Percentiles rank a stretch among this genome's conserved stretches.
phyloP scores from a whole-genome alignment of 257 asterid species.

The Lithospermum erythrorhizon region DNA sequence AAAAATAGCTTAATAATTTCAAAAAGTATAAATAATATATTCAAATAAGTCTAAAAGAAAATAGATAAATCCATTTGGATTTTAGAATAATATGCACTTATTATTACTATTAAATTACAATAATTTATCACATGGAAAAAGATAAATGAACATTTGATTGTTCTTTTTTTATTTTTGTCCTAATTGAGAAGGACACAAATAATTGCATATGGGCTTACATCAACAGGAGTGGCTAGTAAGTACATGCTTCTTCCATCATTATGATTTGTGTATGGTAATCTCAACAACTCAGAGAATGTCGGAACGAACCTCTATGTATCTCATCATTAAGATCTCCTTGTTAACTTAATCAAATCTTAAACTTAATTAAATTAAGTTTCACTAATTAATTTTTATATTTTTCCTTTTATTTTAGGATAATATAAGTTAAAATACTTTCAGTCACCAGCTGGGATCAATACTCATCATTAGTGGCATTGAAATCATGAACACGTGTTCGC shows the following conservation, averaged over 20 bases:
- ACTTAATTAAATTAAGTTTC: neutral
- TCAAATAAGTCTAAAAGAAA: no score
- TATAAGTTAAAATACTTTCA: no score
- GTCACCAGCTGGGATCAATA: no score
- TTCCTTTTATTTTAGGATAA: no score
- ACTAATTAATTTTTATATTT: no score
- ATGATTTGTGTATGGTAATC: neutral
- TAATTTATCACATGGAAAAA: no score
- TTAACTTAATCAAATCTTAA: neutral
- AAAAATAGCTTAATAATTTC: no score
- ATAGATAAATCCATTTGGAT: no score
- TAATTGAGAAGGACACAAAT: neutral
- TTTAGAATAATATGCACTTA: no score
- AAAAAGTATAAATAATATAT: no score
- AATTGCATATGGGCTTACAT: neutral
- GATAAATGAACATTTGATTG: no score
- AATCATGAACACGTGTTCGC: neutral
- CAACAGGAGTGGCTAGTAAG: neutral
- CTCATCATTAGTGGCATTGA: neutral
- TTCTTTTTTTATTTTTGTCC: neutral
- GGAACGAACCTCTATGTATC: neutral
- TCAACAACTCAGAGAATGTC: slow-evolving; percentile 6
- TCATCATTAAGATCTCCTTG: neutral
- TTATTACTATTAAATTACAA: no score
- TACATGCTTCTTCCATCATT: slow-evolving; percentile 2